A percentile compares a stretch with the other conserved stretches of the same genome.
Conservation (phyloP, 345 rosid species). For the Jatropha curcas region DNA sequence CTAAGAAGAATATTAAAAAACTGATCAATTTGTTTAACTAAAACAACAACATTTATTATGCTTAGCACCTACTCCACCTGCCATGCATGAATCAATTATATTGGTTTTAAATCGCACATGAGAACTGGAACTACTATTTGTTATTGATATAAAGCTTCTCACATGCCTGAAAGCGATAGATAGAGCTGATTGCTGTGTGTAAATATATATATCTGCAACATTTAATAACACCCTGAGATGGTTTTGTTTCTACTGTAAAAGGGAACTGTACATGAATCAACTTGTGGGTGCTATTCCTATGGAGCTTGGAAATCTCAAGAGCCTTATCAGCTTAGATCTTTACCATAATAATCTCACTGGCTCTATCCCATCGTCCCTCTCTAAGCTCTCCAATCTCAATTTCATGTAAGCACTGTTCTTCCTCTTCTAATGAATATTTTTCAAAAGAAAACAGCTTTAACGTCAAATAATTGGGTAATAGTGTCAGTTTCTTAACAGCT, state of each 20-base stretch:
- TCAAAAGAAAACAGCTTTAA: too few species aligned
- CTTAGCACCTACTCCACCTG: neutral
- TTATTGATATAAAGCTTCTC: too few species aligned
- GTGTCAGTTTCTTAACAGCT: neutral
- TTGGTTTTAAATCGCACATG: neutral
- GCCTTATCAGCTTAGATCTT: constrained; percentile 67
- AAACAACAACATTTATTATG: neutral
- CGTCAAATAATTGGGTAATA: too few species aligned
- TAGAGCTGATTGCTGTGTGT: neutral
- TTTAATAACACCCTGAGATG: constrained; percentile 7
- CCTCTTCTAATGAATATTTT: too few species aligned
- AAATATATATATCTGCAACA: neutral
- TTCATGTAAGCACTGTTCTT: constrained; percentile 48
- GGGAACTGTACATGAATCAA: constrained; percentile 67
- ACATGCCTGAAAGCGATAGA: too few species aligned
- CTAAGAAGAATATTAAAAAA: neutral
- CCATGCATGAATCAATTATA: neutral
- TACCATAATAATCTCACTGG: constrained; percentile 66
- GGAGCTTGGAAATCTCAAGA: constrained; percentile 60
- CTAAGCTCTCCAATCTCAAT: constrained; percentile 56
- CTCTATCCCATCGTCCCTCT: constrained; percentile 57
- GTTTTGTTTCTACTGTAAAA: constrained; percentile 24
- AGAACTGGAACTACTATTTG: neutral
- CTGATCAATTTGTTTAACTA: too few species aligned
- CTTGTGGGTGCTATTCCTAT: constrained; percentile 57